phyloP scores from a whole-genome alignment of 768 basidiomycete species.

The Cubamyces sp. region DNA sequence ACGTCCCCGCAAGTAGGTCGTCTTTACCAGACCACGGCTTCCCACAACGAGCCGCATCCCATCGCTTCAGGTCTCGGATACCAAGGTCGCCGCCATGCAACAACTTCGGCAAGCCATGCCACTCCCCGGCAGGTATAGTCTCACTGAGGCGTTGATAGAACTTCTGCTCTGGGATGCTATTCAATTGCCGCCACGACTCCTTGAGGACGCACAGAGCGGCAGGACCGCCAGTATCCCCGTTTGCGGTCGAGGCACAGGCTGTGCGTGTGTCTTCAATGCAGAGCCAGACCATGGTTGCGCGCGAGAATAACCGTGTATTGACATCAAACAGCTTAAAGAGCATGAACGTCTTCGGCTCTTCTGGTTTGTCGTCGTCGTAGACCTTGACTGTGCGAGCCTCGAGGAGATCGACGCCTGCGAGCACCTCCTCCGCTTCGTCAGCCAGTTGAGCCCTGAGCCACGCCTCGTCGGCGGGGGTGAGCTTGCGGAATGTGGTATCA shows the following conservation, averaged over 20 bases:
- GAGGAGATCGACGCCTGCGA: neutral
- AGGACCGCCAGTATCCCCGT: neutral
- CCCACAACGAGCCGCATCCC: too few relatives aligned
- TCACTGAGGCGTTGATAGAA: constrained; percentile 9
- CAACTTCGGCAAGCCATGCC: neutral
- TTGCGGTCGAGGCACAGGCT: too few relatives aligned
- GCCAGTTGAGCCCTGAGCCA: constrained; percentile 3
- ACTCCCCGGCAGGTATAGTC: neutral
- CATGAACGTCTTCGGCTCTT: neutral
- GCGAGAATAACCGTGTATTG: constrained; percentile 18
- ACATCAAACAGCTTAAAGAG: constrained; percentile 8
- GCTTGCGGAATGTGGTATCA: constrained; percentile 9
- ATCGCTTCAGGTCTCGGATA: neutral
- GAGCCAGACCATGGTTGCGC: constrained; percentile 22
- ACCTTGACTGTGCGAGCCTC: constrained; percentile 8
- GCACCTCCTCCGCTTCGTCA: neutral
- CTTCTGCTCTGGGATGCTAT: constrained; percentile 4
- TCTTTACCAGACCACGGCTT: too few relatives aligned
- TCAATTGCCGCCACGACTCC: constrained; percentile 20
- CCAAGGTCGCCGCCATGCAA: neutral
- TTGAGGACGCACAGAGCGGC: constrained; percentile 10
- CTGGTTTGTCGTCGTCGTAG: neutral
- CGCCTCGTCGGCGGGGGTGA: neutral
- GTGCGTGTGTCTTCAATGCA: constrained; percentile 3
- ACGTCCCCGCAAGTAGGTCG: too few relatives aligned